Percentiles rank a stretch among this genome's conserved stretches.
Evolutionary conservation across 2,329 filamentous ascomycete genomes (phyloP).

Genomic region (Fusarium dimerum): DNA sequence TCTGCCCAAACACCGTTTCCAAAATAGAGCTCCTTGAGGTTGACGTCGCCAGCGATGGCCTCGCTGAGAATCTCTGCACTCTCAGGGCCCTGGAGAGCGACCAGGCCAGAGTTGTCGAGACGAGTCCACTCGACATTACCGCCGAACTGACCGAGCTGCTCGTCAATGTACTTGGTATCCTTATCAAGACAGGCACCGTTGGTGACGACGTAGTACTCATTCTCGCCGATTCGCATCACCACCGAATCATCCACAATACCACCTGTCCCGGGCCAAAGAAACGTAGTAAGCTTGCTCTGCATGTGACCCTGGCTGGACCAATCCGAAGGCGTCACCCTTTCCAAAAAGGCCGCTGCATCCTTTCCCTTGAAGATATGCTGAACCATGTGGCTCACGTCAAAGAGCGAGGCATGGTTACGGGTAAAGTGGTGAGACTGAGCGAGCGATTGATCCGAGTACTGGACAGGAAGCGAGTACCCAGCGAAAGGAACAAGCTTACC

Average conservation of each 20-base stretch:
- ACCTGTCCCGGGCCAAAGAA: conserved; percentile 77
- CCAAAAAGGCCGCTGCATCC: conserved; percentile 77
- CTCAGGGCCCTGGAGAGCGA: conserved; percentile 88
- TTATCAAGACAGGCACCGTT: conserved; percentile 92
- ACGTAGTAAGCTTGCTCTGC: conserved; percentile 78
- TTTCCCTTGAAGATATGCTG: conserved; percentile 85
- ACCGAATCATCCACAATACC: conserved; percentile 96
- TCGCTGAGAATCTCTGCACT: conserved; percentile 68
- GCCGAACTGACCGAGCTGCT: conserved; percentile 63
- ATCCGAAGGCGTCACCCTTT: conserved; percentile 79
- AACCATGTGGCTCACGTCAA: conserved; percentile 97
- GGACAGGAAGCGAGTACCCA: conserved; percentile 88
- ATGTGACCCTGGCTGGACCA: conserved; percentile 64
- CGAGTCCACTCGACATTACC: conserved; percentile 66
- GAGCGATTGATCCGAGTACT: conserved; percentile 77
- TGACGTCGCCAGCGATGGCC: conserved; percentile 55
- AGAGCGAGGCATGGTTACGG: conserved; percentile 81
- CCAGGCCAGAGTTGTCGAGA: conserved; percentile 71
- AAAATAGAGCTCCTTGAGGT: conserved; percentile 76
- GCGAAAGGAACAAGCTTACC: conserved; percentile 98
- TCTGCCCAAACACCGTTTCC: conserved; percentile 70
- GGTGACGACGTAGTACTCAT: conserved; percentile 88
- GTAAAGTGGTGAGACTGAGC: conserved; percentile 89
- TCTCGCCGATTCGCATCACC: conserved; percentile 74
- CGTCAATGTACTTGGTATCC: conserved; percentile 74